Evolutionary conservation across 805 yeast species (phyloP), one percentile per base, ranked within the genome.

Genomic region (Wickerhamomyces strasburgensis): DNA sequence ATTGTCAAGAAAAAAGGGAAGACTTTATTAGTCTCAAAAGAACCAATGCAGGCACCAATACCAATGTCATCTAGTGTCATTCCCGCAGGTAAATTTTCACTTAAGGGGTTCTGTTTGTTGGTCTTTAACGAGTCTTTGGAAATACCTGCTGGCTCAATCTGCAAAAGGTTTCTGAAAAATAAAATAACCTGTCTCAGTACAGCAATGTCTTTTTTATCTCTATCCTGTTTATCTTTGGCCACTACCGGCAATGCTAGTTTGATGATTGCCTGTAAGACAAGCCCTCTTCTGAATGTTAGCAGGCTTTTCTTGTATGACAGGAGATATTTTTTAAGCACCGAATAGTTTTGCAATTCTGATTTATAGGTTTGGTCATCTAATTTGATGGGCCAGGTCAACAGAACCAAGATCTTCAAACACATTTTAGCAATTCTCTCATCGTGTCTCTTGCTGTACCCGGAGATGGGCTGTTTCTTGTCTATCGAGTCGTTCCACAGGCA

Each of bases 321-420:
- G 45, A 88, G 96, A 19, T 79, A 73, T 42, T 73, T 77, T 44
- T 77, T 76, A 33, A 89, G 63, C 35, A 75, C 75, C 8, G 80
- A 66, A 52, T 73, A 81, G 27, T 74, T 66, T 15, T 67, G 61
- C 29, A 75, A 65, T 48, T 84, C 86, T 37, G 74, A 75, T 15
- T 65, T 65, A 0, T 80, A 65, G 37, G 47, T 47, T 4, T 37
- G 44, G 3, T 80, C 75, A 8, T 71, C 72, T n/a, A 86, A 56
- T 24, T 77, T 78, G 5, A 84, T 56, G 0, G 98, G 98, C 85
- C 95, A 84, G 0, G 96, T 84, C 52, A 93, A 66, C 3, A 85
- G 75, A 1, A 86, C 95, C 40, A 93, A 60, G 6, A 93, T 58
- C 58, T 93, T 96, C 38, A 93, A 60, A 41, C 84, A 75, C 5